Evolutionary conservation across 192 early-diverging fungal species (phyloP), one percentile per base, ranked within the genome.

Genomic region (Podila minutissima): DNA sequence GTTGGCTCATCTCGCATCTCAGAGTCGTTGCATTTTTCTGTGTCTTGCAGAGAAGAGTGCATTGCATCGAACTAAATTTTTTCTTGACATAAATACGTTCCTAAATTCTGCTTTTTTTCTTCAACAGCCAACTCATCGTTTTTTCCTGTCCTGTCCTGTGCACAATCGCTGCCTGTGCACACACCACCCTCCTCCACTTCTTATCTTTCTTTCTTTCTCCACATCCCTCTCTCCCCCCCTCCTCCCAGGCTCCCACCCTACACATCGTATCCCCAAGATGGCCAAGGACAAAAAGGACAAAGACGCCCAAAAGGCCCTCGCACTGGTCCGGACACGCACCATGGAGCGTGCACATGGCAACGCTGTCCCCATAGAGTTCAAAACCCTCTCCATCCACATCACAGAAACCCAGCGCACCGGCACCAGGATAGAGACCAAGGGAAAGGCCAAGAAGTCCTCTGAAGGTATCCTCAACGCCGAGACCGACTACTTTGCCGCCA

Each of bases 301-400:
- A 26, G 49, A 49, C 33, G 67, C 67, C 41, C 41, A 46, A 46
- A 72, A 81, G 69, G 69, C 77, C n/a, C 71, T 73, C 12, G 77
- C 71, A 3, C 29, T 81, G 28, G 66, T 68, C 28, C 61, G 77
- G 10, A 81, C 71, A 46, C 77, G 69, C 29, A 81, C 77, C 59
- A 64, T 81, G 65, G 77, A 81, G 67, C 77, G 77, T 35, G 71
- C 66, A 29, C 77, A 73, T 2, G 77, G 77, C 24, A 62, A 82
- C 58, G 73, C 72, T 62, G 55, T 65, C 3, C 83, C 83, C 26
- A 85, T 87, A 68, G 86, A 82, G n/a, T 87, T 81, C 60, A 68
- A 83, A 5, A 87, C 86, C 17, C 73, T 87, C 10, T 85, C 84
- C 24, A 83, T 87, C 9, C 81, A 82, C 13, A 74, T 87, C 11